Evolutionary conservation across 2,329 filamentous ascomycete species (phyloP).

Genomic region (Geoglossum cookeanum): DNA sequence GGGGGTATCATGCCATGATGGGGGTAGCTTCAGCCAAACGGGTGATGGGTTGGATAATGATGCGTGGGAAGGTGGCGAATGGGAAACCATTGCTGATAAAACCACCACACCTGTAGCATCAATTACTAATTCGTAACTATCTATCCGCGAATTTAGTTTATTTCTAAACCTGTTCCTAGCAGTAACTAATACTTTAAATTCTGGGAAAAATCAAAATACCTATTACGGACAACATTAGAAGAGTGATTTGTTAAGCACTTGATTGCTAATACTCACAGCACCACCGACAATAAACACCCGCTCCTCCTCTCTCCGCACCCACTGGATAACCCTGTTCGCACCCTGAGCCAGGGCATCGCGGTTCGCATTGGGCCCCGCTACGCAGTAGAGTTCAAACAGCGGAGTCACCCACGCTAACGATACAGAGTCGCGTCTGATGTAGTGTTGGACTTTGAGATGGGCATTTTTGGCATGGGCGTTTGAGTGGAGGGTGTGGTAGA

Average conservation of each 20-base stretch:
- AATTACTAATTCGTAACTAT: neutral
- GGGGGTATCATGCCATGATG: neutral
- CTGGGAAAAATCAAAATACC: neutral
- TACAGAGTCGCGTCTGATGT: conserved; percentile 52
- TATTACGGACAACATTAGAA: neutral
- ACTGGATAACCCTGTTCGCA: conserved; percentile 77
- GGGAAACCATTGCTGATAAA: neutral
- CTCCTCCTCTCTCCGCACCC: conserved; percentile 83
- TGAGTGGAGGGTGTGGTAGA: conserved; percentile 73
- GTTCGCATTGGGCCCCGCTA: conserved; percentile 54
- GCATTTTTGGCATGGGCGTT: conserved; percentile 69
- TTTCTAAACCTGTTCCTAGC: too few species aligned
- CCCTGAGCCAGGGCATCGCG: conserved; percentile 56
- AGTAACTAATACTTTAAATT: too few species aligned
- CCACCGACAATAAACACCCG: conserved; percentile 91
- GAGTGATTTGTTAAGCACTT: neutral
- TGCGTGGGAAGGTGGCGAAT: neutral
- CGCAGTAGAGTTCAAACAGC: conserved; percentile 82
- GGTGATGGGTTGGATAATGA: neutral
- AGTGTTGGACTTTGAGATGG: conserved; percentile 72
- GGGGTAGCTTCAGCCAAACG: neutral
- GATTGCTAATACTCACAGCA: conserved; percentile 36
- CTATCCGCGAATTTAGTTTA: too few species aligned
- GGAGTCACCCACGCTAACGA: conserved; percentile 83
- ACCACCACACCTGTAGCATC: neutral